Conservation (phyloP, 2,329 filamentous ascomycete species). For the Cordyceps farinosa region DNA sequence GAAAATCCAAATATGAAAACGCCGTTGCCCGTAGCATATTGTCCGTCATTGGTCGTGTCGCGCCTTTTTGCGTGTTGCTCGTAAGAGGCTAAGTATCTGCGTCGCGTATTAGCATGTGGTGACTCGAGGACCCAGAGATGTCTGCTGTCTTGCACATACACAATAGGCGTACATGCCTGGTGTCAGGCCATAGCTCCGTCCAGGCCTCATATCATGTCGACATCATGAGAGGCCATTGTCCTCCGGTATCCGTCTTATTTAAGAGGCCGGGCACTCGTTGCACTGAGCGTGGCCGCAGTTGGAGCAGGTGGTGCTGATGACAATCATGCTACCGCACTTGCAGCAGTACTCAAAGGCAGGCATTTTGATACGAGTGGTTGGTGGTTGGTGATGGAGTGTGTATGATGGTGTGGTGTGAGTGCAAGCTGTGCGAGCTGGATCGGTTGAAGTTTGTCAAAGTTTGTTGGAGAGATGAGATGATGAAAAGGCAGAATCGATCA, state of each 20-base stretch:
- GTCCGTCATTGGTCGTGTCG: conserved; percentile 14
- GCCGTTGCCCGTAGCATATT: conserved; percentile 11
- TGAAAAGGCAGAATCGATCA: neutral
- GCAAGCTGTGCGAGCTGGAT: neutral
- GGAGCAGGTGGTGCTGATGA: conserved; percentile 53
- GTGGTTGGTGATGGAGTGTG: conserved; percentile 15
- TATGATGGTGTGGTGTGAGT: conserved; percentile 15
- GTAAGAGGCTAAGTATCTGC: neutral
- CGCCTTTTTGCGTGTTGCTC: conserved; percentile 11
- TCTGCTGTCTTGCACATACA: neutral
- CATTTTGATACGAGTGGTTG: conserved; percentile 31
- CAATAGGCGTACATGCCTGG: conserved; percentile 18
- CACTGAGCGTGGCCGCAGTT: conserved; percentile 50
- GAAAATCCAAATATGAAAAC: conserved; percentile 10
- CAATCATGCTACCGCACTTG: conserved; percentile 53
- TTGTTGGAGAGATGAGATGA: conserved; percentile 3
- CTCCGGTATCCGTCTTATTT: conserved; percentile 18
- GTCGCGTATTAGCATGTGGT: neutral
- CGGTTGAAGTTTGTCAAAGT: neutral
- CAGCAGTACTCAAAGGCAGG: conserved; percentile 51
- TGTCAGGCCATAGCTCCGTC: conserved; percentile 3
- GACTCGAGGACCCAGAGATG: neutral
- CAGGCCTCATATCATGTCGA: conserved; percentile 10
- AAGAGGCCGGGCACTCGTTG: conserved; percentile 40
- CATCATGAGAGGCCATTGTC: conserved; percentile 8